Conservation (phyloP, 1,139 yeast genomes). For the Yamadazyma atlantica region DNA sequence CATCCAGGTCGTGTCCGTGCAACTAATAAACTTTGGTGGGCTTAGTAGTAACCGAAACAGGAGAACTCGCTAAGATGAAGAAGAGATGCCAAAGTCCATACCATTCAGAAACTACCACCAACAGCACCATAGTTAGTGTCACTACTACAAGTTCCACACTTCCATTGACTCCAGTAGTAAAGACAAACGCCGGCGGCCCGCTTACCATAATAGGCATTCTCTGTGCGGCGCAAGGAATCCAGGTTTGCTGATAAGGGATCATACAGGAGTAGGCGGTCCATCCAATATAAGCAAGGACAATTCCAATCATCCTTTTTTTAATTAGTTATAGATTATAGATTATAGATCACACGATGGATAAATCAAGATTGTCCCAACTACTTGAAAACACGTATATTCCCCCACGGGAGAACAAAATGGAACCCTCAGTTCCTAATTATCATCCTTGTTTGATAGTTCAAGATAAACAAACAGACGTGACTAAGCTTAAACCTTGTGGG, state of each 20-base stretch:
- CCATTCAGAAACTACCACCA: no score
- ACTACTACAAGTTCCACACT: no score
- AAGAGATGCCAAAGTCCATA: no score
- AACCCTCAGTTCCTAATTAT: slow-evolving; percentile 32
- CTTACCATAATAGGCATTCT: no score
- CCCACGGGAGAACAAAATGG: slow-evolving; percentile 17
- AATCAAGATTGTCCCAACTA: slow-evolving; percentile 25
- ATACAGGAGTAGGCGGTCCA: neutral
- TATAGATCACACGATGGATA: slow-evolving; percentile 37
- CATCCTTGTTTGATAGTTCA: slow-evolving; percentile 49
- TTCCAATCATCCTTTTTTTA: neutral
- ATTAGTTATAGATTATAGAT: neutral
- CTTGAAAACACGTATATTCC: slow-evolving; percentile 37
- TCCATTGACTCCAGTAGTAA: no score
- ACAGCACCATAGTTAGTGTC: no score
- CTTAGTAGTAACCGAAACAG: no score
- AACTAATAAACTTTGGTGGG: no score
- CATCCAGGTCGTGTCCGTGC: no score
- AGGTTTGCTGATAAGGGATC: no score
- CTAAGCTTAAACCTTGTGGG: slow-evolving; percentile 41
- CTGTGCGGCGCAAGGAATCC: neutral
- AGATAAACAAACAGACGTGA: slow-evolving; percentile 42
- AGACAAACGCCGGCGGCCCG: no score
- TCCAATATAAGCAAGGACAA: neutral
- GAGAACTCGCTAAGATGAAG: no score